Base-by-base conservation (phyloP, 192 early-diverging fungal species). In the Mortierella alpina region DNA sequence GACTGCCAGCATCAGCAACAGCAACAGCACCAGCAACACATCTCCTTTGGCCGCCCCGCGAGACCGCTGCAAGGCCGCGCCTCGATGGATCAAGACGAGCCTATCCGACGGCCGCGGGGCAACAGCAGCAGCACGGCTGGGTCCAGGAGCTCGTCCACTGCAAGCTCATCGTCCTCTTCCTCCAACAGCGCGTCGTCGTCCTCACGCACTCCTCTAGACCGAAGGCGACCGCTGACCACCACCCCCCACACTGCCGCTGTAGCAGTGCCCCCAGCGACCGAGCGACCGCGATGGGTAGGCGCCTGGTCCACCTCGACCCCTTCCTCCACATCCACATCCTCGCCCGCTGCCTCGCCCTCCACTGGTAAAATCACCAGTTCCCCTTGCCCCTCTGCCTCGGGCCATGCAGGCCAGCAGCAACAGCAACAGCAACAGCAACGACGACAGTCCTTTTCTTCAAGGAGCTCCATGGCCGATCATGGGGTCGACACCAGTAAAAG, bases 241-340 rank as follows among this genome's bases (percentile, higher is more conserved):
- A 31, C 31, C 31, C 31, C 31, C 31, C 3, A 31, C 31, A 31
- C 31, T 3, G 31, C 31, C 31, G 1, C 31, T 0, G 40, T 17
- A 52, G 18, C 54, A 52, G 51, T 6, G 45, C 18, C 56, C 0
- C 40, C 7, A 59, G 50, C 13, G 63, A 66, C 13, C 31, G 54
- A 73, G 18, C 53, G 71, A 15, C 71, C 71, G 12, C 52, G 62
- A 10, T 73, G 71, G 71, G 71, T 73, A 7, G 63, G 71, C 0
- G 42, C 71, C 41, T 73, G 71, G 71, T 73, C 71, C 23, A 55
- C 8, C 15, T 55, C 18, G n/a, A 8, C 53, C 8, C n/a, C 15
- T 8, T 18, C 53, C 15, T 12, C 53, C n/a, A n/a, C 53, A 15
- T 18, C 63, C 8, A 31, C 63, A 15, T 49, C 63, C 17, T 6